Conservation (phyloP, 1,284 basidiomycete species). For the Pascua guehoae region DNA sequence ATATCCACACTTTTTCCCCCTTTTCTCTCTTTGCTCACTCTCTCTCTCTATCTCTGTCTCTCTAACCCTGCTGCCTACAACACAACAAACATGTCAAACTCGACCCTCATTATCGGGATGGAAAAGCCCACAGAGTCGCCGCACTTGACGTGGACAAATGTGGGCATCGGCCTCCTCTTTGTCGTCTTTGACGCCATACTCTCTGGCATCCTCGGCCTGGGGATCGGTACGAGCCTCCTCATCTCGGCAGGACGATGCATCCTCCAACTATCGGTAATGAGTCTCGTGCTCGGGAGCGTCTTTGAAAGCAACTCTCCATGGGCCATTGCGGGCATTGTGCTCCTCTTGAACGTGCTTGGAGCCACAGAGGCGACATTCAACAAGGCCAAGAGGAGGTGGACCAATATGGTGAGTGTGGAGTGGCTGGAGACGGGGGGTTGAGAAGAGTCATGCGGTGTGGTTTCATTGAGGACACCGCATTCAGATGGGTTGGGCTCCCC, state of each 20-base stretch:
- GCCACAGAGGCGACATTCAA: constrained; percentile 59
- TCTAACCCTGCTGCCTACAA: background rate
- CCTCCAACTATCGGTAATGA: constrained; percentile 69
- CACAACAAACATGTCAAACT: background rate
- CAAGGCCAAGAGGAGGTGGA: constrained; percentile 69
- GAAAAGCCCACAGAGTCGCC: constrained; percentile 11
- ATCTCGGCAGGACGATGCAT: constrained; percentile 69
- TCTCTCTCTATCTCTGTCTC: background rate
- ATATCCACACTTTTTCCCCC: background rate
- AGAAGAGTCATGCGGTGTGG: background rate
- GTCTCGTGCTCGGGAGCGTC: constrained; percentile 64
- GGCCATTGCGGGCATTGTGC: constrained; percentile 70
- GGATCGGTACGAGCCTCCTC: constrained; percentile 64
- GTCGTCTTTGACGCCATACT: constrained; percentile 56
- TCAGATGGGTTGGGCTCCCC: too few species aligned
- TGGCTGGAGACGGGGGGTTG: background rate
- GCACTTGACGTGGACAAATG: constrained; percentile 63
- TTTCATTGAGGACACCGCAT: background rate
- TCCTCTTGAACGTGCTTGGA: constrained; percentile 67
- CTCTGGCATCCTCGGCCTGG: constrained; percentile 63
- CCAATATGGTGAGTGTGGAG: constrained; percentile 61
- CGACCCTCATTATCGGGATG: background rate
- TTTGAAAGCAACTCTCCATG: constrained; percentile 70
- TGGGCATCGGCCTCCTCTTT: constrained; percentile 68
- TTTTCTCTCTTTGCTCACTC: background rate